A percentile compares a stretch with the other conserved stretches of the same genome.
phyloP scores from a whole-genome alignment of 2,329 filamentous ascomycete genomes.

The Parascedosporium putredinis region DNA sequence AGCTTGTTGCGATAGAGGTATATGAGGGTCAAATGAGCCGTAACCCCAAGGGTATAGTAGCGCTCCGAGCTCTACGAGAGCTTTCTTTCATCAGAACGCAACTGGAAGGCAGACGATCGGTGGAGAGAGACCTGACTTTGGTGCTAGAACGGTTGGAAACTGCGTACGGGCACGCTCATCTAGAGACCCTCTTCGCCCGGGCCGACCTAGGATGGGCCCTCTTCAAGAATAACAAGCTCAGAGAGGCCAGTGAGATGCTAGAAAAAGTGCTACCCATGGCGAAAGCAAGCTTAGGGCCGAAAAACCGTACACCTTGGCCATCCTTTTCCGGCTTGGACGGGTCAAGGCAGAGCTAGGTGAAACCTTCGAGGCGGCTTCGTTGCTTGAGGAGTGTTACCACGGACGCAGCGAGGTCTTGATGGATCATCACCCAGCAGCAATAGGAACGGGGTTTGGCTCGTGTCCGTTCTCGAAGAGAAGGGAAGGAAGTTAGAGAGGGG shows the following conservation, averaged over 20 bases:
- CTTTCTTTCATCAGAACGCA: conserved; percentile 2
- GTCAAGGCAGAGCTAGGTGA: neutral
- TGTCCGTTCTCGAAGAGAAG: neutral
- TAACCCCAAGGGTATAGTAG: neutral
- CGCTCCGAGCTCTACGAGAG: conserved; percentile 1
- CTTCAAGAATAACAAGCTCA: conserved; percentile 21
- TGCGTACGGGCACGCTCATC: neutral
- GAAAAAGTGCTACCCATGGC: conserved; percentile 16
- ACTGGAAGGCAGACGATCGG: neutral
- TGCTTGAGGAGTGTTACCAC: neutral
- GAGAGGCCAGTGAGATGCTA: conserved; percentile 21
- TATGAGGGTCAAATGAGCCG: neutral
- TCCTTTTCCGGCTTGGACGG: neutral
- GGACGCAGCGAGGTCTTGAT: neutral
- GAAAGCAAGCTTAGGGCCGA: neutral
- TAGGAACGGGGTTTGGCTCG: neutral
- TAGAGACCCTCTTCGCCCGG: conserved; percentile 4
- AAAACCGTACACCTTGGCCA: neutral
- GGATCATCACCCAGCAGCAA: neutral
- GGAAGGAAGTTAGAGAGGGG: neutral
- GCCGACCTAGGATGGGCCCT: conserved; percentile 2
- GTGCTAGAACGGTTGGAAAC: conserved; percentile 6
- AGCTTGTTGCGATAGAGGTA: neutral
- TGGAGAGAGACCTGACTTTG: neutral
- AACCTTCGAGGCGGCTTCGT: neutral